Percentiles rank a stretch among this genome's conserved stretches.
These are phyloP conservation scores for Aspergillus ellipticus DNA, from an alignment of 495 filamentous ascomycete genomes.

Conservation along the genomic window DNA sequence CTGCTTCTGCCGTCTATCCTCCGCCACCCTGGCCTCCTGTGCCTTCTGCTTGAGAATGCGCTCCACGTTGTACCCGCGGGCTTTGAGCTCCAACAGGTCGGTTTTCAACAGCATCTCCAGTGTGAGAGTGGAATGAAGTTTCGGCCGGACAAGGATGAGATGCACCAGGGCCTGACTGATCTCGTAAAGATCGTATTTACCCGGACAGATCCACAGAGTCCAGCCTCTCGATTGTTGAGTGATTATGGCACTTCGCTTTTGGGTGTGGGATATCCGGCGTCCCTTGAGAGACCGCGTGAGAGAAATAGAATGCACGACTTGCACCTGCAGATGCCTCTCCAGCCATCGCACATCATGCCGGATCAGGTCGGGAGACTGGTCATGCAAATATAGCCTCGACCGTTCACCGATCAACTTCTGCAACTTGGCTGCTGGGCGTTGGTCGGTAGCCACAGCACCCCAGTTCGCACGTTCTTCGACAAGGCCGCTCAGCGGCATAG, in stretches of 20 bases:
- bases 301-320: slow-evolving; percentile 68
- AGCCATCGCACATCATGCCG: slow-evolving; percentile 85
- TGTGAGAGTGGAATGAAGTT: slow-evolving; percentile 77
- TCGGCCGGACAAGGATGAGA: slow-evolving; percentile 75
- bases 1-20: slow-evolving; percentile 72
- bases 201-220: slow-evolving; percentile 57
- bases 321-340: slow-evolving; percentile 77
- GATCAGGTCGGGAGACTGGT: slow-evolving; percentile 61
- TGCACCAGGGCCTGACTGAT: slow-evolving; percentile 79
- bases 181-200: slow-evolving; percentile 75
- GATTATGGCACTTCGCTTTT: slow-evolving; percentile 66
- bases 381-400: slow-evolving; percentile 80
- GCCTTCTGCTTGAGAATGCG: slow-evolving; percentile 82
- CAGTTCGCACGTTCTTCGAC: slow-evolving; percentile 46
- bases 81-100: slow-evolving; percentile 71
- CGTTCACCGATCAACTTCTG: slow-evolving; percentile 80
- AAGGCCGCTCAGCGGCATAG: slow-evolving; percentile 38
- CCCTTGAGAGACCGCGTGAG: slow-evolving; percentile 70
- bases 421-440: slow-evolving; percentile 53
- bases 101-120: slow-evolving; percentile 83
- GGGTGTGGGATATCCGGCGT: slow-evolving; percentile 59
- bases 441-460: slow-evolving; percentile 50
- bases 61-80: slow-evolving; percentile 90
- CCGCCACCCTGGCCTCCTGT: slow-evolving; percentile 77
- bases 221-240: slow-evolving; percentile 45